phyloP scores from a whole-genome alignment of 495 filamentous ascomycete species.

The Penicillium coprophilum region DNA sequence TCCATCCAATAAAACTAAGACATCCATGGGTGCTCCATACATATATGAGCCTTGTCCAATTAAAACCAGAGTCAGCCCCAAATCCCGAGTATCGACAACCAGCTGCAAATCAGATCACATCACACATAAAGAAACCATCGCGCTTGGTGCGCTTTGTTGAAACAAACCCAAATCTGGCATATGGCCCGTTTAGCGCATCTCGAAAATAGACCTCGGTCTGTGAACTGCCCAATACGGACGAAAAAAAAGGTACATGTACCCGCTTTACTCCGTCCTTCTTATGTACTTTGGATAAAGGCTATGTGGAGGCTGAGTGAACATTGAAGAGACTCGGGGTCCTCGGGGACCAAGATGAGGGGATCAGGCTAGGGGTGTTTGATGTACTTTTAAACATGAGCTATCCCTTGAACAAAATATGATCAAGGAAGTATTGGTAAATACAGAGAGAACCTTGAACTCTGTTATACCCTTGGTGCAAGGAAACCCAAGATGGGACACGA shows the following conservation, averaged over 20 bases:
- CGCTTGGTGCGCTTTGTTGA: not conserved
- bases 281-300: not conserved
- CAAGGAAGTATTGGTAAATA: not conserved
- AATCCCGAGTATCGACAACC: not conserved
- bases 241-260: constrained; percentile 10
- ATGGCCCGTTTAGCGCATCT: not conserved
- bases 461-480: not conserved
- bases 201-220: not conserved
- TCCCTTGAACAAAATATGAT: not conserved
- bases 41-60: not conserved
- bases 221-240: not conserved
- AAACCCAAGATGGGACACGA: not conserved
- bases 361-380: not conserved
- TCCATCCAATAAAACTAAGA: not conserved
- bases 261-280: not conserved
- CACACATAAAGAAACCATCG: not conserved
- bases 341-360: not conserved
- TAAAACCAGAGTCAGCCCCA: not conserved
- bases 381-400: constrained; percentile 3
- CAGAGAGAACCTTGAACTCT: not conserved
- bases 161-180: not conserved
- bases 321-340: constrained; percentile 1
- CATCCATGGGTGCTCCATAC: too few relatives aligned
- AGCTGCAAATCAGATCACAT: constrained; percentile 1
- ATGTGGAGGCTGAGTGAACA: constrained; percentile 1